Percentiles rank a stretch among this genome's conserved stretches.
Conservation (phyloP, 169 alveolate genomes). For the Haemoproteus tartakovskyi region DNA sequence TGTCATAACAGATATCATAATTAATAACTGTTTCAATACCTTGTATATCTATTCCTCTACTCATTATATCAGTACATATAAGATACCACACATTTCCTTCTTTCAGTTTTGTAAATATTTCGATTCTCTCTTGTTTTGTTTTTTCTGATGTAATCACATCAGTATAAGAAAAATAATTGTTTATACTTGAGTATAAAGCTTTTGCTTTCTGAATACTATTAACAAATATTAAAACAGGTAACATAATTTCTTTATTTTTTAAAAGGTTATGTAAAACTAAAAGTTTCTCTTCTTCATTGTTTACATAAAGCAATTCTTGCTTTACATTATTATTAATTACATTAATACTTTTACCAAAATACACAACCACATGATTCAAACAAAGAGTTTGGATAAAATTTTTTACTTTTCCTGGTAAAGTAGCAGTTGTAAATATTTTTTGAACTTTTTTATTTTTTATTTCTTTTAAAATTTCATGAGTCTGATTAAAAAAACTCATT, state of each 20-base stretch:
- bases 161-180: background rate
- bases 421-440: constrained; percentile 63
- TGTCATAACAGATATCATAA: constrained; percentile 94
- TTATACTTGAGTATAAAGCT: background rate
- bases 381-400: constrained; percentile 38
- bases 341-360: constrained; percentile 45
- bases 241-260: constrained; percentile 23
- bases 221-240: constrained; percentile 47
- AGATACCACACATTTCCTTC: constrained; percentile 49
- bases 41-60: constrained; percentile 95
- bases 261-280: constrained; percentile 32
- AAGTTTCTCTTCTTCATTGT: constrained; percentile 41
- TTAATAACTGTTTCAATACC: constrained; percentile 94
- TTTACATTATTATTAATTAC: constrained; percentile 42
- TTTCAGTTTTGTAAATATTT: constrained; percentile 5
- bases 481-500: constrained; percentile 18
- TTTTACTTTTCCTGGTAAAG: constrained; percentile 31
- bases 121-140: constrained; percentile 38
- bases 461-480: constrained; percentile 3
- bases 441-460: constrained; percentile 33
- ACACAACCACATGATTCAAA: constrained; percentile 15
- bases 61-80: constrained; percentile 38
- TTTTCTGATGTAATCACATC: constrained; percentile 24
- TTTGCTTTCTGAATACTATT: constrained; percentile 34
- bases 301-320: constrained; percentile 52